phyloP scores from a whole-genome alignment of 176 grass and related monocot genomes.

The barley (Hordeum vulgare) region DNA sequence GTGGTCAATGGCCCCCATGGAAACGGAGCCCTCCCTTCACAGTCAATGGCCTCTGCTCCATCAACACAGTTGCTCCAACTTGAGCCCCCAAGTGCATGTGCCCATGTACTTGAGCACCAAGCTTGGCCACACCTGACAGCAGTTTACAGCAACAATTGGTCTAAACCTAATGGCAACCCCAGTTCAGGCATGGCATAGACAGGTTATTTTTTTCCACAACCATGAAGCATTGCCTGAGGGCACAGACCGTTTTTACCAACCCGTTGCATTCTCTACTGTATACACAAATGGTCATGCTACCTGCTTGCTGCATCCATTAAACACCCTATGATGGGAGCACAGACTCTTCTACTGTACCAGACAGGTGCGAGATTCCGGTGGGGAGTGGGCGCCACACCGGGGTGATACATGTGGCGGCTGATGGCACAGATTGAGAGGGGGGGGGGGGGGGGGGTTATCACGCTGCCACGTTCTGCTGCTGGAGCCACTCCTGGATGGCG shows the following conservation, averaged over 20 bases:
- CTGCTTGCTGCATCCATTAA: not conserved
- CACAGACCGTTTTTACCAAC: not conserved
- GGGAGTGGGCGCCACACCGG: not conserved
- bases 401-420: not conserved
- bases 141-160: not conserved
- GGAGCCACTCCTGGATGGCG: constrained; percentile 37
- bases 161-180: not conserved
- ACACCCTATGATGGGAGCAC: not conserved
- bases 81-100: too few species aligned
- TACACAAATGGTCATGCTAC: not conserved
- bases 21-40: not conserved
- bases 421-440: not conserved
- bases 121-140: not conserved
- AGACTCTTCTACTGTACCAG: not conserved
- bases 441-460: not conserved
- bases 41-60: not conserved
- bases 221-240: not conserved
- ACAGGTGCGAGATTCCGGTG: not conserved
- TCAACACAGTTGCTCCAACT: not conserved
- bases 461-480: not conserved
- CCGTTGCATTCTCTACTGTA: not conserved
- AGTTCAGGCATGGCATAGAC: not conserved
- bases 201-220: not conserved
- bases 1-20: not conserved
- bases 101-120: too few species aligned